phyloP scores from a whole-genome alignment of 768 basidiomycete species.

The Auricularia auricula-judae region DNA sequence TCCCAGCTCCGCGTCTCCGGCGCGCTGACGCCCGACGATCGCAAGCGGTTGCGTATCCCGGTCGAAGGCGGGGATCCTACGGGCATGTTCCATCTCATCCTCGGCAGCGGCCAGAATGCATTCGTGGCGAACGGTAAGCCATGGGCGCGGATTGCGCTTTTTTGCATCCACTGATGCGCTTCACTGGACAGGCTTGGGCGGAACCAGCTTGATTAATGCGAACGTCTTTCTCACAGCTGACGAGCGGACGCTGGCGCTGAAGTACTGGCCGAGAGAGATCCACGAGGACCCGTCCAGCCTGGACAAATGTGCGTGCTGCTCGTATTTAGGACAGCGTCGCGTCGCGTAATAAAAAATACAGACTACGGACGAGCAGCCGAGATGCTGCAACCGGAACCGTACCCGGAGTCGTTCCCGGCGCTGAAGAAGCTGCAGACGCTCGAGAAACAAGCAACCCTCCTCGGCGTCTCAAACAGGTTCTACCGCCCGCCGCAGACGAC shows the following conservation, averaged over 20 bases:
- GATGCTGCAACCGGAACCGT: constrained; percentile 3
- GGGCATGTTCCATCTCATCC: constrained; percentile 2
- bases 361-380: constrained; percentile 1
- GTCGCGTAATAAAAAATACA: neutral
- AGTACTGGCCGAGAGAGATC: constrained; percentile 1
- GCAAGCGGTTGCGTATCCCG: neutral
- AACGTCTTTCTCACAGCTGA: constrained; percentile 1
- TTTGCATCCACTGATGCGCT: neutral
- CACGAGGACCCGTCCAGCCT: neutral
- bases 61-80: neutral
- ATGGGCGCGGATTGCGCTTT: neutral
- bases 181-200: neutral
- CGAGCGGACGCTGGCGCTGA: neutral
- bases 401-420: neutral
- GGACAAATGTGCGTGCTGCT: neutral
- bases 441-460: neutral
- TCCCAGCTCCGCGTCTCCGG: constrained; percentile 1
- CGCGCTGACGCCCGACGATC: neutral
- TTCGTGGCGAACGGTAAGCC: constrained; percentile 1
- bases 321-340: no score
- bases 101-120: constrained; percentile 2
- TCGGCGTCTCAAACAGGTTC: neutral
- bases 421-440: constrained; percentile 3
- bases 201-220: constrained; percentile 3
- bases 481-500: constrained; percentile 4